Percentiles rank a stretch among this genome's conserved stretches.
phyloP scores from a whole-genome alignment of 257 asterid genomes.

The Solanum rostratum region DNA sequence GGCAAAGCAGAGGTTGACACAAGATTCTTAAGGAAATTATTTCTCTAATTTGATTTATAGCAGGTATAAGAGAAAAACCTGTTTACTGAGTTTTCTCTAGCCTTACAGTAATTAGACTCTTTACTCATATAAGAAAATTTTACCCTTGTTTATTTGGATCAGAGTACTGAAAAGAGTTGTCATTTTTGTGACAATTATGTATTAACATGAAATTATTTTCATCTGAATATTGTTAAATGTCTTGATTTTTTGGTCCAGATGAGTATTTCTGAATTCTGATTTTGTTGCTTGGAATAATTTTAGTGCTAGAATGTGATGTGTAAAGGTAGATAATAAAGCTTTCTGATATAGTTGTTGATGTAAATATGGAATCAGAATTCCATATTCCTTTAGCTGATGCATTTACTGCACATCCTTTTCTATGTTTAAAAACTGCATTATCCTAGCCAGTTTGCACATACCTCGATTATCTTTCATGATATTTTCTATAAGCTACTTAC shows the following conservation, averaged over 20 bases:
- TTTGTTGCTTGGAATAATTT: background rate
- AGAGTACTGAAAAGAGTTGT: background rate
- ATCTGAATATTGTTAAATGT: background rate
- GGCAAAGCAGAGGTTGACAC: constrained; percentile 16
- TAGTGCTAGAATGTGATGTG: background rate
- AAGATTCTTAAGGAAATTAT: constrained; percentile 16
- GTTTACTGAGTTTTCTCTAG: constrained; percentile 25
- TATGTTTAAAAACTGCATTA: background rate
- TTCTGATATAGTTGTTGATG: background rate
- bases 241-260: background rate
- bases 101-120: constrained; percentile 12
- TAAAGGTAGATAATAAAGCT: background rate
- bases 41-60: constrained; percentile 19
- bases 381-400: background rate
- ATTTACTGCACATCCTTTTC: background rate
- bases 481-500: background rate
- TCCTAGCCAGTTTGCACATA: accelerated
- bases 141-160: background rate
- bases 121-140: background rate
- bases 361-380: background rate
- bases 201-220: constrained; percentile 4
- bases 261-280: background rate
- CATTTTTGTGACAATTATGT: background rate
- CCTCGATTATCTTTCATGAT: background rate
- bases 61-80: constrained; percentile 27